A percentile compares a stretch with the other conserved stretches of the same genome.
These are phyloP conservation scores for Pascua sp. DNA, from an alignment of 1,284 basidiomycete genomes.

Conservation along the genomic window DNA sequence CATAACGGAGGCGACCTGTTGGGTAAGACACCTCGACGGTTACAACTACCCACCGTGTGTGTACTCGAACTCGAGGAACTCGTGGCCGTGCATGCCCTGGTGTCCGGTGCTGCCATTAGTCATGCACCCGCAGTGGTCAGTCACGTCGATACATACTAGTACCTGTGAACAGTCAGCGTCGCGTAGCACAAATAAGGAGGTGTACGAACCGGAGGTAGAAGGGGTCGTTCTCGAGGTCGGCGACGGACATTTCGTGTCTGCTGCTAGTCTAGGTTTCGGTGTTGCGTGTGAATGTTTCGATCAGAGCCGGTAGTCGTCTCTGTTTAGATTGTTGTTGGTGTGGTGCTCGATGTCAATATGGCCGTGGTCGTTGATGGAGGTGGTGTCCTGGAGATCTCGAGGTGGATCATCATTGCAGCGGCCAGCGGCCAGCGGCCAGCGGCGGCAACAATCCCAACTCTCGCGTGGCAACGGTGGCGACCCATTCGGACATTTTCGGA, in stretches of 20 bases:
- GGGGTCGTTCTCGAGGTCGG: conserved; percentile 57
- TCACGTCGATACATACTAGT: conserved; percentile 63
- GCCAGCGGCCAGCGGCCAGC: too few relatives aligned
- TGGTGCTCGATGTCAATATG: too few relatives aligned
- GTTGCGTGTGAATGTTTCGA: too few relatives aligned
- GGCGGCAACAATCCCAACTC: too few relatives aligned
- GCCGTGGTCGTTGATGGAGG: too few relatives aligned
- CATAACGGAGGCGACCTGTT: conserved; percentile 79
- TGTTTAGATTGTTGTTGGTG: too few relatives aligned
- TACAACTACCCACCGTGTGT: conserved; percentile 61
- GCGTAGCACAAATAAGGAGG: neutral
- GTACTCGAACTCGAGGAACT: conserved; percentile 98
- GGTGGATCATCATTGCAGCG: too few relatives aligned
- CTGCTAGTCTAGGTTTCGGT: too few relatives aligned
- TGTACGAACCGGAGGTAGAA: conserved; percentile 73
- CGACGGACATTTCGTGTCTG: conserved; percentile 14
- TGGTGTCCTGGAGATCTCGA: too few relatives aligned
- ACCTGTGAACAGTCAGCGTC: conserved; percentile 55
- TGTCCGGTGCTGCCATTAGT: conserved; percentile 71
- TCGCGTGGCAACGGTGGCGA: too few relatives aligned
- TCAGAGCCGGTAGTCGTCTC: too few relatives aligned
- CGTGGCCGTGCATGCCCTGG: conserved; percentile 92
- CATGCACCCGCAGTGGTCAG: neutral
- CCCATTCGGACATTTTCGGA: too few relatives aligned
- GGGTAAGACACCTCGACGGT: conserved; percentile 1